Evolutionary conservation across 148 eudicot species (phyloP).

Genomic region (Polygonum aviculare): DNA sequence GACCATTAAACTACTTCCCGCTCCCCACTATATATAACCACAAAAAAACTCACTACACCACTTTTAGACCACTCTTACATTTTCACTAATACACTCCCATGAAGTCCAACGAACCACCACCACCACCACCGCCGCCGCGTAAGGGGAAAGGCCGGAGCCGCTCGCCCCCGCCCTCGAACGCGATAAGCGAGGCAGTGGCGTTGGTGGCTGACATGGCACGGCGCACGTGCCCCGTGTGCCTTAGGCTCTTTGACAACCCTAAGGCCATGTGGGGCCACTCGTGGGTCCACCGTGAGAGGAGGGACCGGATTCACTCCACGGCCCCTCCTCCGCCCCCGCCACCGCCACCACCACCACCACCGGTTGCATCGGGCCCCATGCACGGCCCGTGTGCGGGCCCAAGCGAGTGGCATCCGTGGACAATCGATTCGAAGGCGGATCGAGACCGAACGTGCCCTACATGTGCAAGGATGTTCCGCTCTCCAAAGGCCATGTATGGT

Average conservation of each 20-base stretch:
- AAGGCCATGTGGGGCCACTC: constrained; percentile 14
- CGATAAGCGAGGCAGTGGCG: not conserved
- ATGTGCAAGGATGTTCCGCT: not conserved
- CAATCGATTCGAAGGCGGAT: not conserved
- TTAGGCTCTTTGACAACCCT: not conserved
- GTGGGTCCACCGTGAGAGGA: constrained; percentile 8
- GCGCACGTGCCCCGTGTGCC: constrained; percentile 9
- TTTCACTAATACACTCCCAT: not conserved
- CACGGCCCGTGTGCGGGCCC: not conserved
- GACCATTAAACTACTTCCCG: not conserved
- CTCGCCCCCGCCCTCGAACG: not conserved
- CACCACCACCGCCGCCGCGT: too few relatives aligned
- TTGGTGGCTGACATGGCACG: not conserved
- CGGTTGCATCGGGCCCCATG: not conserved
- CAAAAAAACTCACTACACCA: not conserved
- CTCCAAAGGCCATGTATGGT: constrained; percentile 11
- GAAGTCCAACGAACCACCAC: not conserved
- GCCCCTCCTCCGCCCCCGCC: not conserved
- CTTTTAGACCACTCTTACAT: not conserved
- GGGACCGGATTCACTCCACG: not conserved
- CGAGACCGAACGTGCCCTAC: constrained; percentile 4
- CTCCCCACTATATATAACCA: not conserved
- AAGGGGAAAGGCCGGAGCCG: not conserved
- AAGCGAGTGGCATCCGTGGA: constrained; percentile 1
- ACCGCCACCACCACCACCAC: not conserved